Evolutionary conservation across 2,329 filamentous ascomycete species (phyloP).

Genomic region (Fusarium circinatum): DNA sequence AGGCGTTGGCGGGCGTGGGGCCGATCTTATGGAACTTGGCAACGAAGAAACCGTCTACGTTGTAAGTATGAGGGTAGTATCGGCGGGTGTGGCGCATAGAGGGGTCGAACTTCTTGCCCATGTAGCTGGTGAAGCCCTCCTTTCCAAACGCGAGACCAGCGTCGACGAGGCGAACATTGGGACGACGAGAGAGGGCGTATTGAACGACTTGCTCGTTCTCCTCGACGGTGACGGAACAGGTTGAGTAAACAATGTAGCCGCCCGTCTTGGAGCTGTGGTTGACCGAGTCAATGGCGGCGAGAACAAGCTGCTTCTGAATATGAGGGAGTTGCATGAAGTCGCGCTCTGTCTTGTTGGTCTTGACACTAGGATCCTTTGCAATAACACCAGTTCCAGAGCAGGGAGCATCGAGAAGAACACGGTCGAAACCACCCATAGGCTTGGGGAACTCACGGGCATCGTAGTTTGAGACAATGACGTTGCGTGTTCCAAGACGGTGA

Average conservation of each 20-base stretch:
- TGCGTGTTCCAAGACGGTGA: conserved; percentile 91
- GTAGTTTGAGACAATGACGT: conserved; percentile 95
- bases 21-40: conserved; percentile 96
- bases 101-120: conserved; percentile 90
- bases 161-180: conserved; percentile 93
- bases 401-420: conserved; percentile 92
- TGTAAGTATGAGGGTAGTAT: conserved; percentile 92
- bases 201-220: conserved; percentile 92
- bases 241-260: conserved; percentile 96
- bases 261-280: conserved; percentile 93
- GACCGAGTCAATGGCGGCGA: conserved; percentile 93
- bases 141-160: conserved; percentile 91
- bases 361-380: conserved; percentile 94
- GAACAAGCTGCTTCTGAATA: conserved; percentile 91
- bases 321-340: conserved; percentile 96
- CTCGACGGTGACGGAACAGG: conserved; percentile 92
- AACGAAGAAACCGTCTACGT: conserved; percentile 98
- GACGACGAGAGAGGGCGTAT: conserved; percentile 89
- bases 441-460: conserved; percentile 94
- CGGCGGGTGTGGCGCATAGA: conserved; percentile 84
- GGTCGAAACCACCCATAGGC: conserved; percentile 94
- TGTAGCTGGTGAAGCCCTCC: conserved; percentile 90
- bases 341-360: conserved; percentile 96
- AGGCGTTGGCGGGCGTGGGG: conserved; percentile 71
- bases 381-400: conserved; percentile 98